Evolutionary conservation across 1,139 yeast species (phyloP), one percentile per base, ranked within the genome.

Genomic region (Lodderomyces pseudojiufengensis): DNA sequence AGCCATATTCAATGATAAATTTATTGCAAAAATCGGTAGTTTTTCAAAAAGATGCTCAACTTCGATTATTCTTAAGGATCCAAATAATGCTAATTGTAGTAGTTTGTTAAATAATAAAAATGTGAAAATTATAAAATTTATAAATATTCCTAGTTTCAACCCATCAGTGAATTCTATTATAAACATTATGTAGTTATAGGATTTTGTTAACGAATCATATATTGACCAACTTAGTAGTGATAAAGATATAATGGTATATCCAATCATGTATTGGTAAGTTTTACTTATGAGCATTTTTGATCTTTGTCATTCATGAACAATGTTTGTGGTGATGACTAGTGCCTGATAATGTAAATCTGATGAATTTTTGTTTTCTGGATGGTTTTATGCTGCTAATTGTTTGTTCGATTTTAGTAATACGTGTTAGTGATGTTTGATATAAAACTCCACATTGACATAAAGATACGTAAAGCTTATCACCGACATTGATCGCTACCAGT

Each of bases 11-110:
- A 86, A 66, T 33, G 86, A 59, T 32, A 84, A 66, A 48, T 78
- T 83, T 32, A 86, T 67, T 10, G 58, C 51, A 34, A 57, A 63
- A 13, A 85, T 59, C 0, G 95, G 84, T 42, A 78, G 70, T 37
- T 78, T 63, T 48, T 86, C 95, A 43, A 81, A 71, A 15, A 90
- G 63, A 52, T 84, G 88, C 48, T 90, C 95, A 32, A 75, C 61
- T 54, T 92, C 98, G 31, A 85, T 69, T 22, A 80, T 63, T 37
- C 95, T 65, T 37, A 92, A 62, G 38, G 78, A 80, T 1, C 96
- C 96, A 63, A 88, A 88, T 32, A 88, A 55, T 1, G 80, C 4
- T 35, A 57, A 39, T 44, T 77, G 80, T 1, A 77, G 46, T 5
- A 63, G 18, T 41, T 69, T 66, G 5, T 76, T 80, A 3, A 69